Percentiles rank a stretch among this genome's conserved stretches.
Conservation (phyloP, 1,284 basidiomycete genomes). For the Apiotrichum sp. region DNA sequence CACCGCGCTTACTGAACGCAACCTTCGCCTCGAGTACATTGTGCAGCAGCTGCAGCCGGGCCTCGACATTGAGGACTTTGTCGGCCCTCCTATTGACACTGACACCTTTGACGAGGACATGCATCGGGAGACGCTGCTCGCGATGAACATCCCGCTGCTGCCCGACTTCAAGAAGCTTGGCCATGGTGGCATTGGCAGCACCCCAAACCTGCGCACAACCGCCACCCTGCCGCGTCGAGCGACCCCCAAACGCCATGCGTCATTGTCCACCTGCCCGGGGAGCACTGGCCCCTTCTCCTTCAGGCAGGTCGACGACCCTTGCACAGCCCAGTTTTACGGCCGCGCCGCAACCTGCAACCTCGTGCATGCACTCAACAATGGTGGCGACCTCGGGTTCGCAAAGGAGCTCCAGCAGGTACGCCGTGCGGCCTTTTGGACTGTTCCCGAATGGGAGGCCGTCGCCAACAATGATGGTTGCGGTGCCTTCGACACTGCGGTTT, state of each 20-base stretch:
- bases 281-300: not conserved
- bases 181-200: not conserved
- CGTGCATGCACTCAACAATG: constrained; percentile 57
- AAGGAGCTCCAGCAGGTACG: constrained; percentile 23
- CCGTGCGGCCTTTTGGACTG: constrained; percentile 35
- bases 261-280: not conserved
- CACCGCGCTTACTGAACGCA: constrained; percentile 61
- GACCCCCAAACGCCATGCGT: not conserved
- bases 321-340: constrained; percentile 56
- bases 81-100: constrained; percentile 61
- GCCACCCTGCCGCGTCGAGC: not conserved
- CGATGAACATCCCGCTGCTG: constrained; percentile 27
- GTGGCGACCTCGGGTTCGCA: constrained; percentile 11
- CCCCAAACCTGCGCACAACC: not conserved
- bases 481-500: constrained; percentile 32
- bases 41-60: constrained; percentile 62
- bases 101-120: constrained; percentile 59
- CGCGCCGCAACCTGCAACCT: constrained; percentile 63
- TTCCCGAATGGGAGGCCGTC: constrained; percentile 41
- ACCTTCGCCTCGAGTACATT: constrained; percentile 63
- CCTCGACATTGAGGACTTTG: constrained; percentile 58
- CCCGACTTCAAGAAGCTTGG: constrained; percentile 24
- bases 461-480: constrained; percentile 28
- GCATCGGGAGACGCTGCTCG: constrained; percentile 25
- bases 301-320: constrained; percentile 25